Evolutionary conservation across 305 asterid genomes (phyloP), one percentile per base, ranked within the genome.

Genomic region (Solanum hybrid): DNA sequence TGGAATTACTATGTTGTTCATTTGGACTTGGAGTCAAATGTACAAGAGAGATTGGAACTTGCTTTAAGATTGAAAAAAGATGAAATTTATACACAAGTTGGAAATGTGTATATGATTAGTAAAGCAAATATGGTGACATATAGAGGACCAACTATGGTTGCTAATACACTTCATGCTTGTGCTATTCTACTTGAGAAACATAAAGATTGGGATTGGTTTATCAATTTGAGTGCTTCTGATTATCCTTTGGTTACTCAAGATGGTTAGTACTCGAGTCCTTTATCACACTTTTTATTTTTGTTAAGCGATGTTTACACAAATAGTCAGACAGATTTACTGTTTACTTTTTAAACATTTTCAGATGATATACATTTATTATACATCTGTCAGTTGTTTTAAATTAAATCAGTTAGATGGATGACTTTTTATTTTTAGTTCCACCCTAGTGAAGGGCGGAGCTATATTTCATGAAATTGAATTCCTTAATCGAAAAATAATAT

Each of bases 241-340:
- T 91, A 91, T 86, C 93, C 93, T n/a, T 69, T 91, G 61, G 91
- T 91, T 37, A 91, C 91, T 86, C 93, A 91, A 90, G 92, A 91
- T 90, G 93, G 93, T 91, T 31, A 73, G 79, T 78, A 35, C 57
- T 78, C 16, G 29, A 12, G 1, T 46, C 39, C 26, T 46, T 42
- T 28, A 42, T 5, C 69, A 39, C 28, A 20, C 71, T 20, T 61
- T 57, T 57, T 18, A 18, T 18, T 57, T 57, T 20, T 57, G 4
- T 18, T 51, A 57, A 57, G 0, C 11, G 69, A 18, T 18, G 69
- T 57, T 20, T 5, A 61, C 29, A n/a, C 16, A 11, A 69, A 69
- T 69, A 24, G 31, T 10, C 31, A 69, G 4, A 24, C 31, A 69
- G 31, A 69, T 69, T 67, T 67, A 67, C 4, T 46, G 18, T 42